Evolutionary conservation across 176 grass and related monocot genomes (phyloP).

Genomic region (Zoysia pacifica): DNA sequence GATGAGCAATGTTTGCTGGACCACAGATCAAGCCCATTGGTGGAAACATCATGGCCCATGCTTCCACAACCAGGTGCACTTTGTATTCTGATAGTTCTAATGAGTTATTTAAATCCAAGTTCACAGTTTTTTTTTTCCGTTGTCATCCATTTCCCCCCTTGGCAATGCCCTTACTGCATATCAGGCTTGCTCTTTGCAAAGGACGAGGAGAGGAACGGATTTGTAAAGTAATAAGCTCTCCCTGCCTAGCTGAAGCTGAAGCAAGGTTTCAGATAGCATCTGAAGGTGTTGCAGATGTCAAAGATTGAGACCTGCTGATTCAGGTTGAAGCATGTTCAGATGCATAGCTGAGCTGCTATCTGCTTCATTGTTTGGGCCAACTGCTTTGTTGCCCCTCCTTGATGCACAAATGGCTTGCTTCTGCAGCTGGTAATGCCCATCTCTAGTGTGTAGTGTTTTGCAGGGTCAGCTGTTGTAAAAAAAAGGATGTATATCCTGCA

Average conservation of each 20-base stretch:
- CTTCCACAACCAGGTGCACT: conserved; percentile 76
- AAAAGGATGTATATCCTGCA: neutral
- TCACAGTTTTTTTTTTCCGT: neutral
- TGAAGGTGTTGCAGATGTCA: conserved; percentile 74
- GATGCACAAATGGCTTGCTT: conserved; percentile 6
- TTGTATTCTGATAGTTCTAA: neutral
- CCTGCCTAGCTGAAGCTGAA: conserved; percentile 82
- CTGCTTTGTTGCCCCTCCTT: neutral
- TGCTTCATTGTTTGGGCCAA: conserved; percentile 9
- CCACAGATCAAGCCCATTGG: conserved; percentile 89
- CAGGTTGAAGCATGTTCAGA: neutral
- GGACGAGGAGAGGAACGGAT: conserved; percentile 86
- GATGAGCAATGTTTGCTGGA: conserved; percentile 87
- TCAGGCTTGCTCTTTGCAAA: conserved; percentile 85
- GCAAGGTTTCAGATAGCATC: conserved; percentile 73
- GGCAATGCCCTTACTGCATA: conserved; percentile 1
- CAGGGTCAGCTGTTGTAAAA: conserved; percentile 24
- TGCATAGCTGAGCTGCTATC: neutral
- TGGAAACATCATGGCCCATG: conserved; percentile 98
- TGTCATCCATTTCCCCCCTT: neutral
- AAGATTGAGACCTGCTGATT: conserved; percentile 52
- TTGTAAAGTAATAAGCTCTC: conserved; percentile 89
- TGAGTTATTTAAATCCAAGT: neutral
- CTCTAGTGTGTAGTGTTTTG: neutral
- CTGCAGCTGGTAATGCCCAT: conserved; percentile 14